These are phyloP conservation scores for Amphibolis antarctica DNA, from an alignment of 106 monocot species.

Conservation along the genomic window DNA sequence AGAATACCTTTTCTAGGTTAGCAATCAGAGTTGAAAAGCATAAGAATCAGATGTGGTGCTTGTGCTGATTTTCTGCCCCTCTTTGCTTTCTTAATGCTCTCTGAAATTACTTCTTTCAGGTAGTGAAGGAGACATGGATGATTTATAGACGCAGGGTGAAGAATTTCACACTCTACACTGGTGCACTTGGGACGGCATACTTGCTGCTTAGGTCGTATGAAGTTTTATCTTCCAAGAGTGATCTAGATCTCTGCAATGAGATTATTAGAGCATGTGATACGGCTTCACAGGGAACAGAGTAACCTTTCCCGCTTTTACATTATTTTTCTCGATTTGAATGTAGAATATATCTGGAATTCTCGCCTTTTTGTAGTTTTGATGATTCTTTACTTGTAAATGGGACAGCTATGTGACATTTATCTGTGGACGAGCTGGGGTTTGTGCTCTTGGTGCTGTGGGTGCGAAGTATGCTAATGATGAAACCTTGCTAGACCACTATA, in stretches of 20 bases:
- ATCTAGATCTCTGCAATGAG: constrained; percentile 43
- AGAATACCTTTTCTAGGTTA: background rate
- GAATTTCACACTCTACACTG: constrained; percentile 70
- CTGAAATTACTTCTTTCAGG: constrained; percentile 17
- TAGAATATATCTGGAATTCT: background rate
- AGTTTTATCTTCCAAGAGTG: constrained; percentile 23
- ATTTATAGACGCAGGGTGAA: constrained; percentile 16
- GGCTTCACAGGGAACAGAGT: constrained; percentile 16
- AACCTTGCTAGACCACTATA: constrained; percentile 31
- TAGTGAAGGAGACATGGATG: constrained; percentile 66
- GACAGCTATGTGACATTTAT: constrained; percentile 68
- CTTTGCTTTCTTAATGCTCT: background rate
- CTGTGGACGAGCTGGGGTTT: constrained; percentile 72
- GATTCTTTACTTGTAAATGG: constrained; percentile 1
- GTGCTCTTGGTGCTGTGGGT: constrained; percentile 74
- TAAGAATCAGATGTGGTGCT: background rate
- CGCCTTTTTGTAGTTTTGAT: background rate
- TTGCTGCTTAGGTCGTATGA: constrained; percentile 63
- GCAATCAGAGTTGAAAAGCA: background rate
- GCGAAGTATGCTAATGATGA: constrained; percentile 51
- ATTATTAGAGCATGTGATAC: constrained; percentile 53
- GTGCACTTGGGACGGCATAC: constrained; percentile 72
- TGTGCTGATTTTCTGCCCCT: too few species aligned
- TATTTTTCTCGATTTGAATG: background rate
- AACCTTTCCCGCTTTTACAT: background rate